phyloP scores from a whole-genome alignment of 805 yeast genomes.

The Vanderwaltozyma yarrowii region DNA sequence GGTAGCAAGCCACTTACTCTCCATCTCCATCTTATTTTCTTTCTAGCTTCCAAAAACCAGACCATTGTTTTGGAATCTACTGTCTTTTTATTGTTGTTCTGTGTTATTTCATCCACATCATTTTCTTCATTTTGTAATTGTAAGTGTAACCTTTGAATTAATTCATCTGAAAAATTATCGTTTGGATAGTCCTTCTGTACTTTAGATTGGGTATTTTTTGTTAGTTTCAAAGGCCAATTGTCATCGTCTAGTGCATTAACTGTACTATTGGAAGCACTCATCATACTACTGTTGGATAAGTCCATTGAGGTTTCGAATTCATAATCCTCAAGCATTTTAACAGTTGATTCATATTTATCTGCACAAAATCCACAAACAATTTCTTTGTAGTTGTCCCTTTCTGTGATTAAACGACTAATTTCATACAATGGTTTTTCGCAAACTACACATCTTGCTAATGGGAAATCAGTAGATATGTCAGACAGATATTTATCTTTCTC shows the following conservation, averaged over 20 bases:
- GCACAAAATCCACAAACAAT: constrained; percentile 57
- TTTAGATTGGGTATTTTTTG: constrained; percentile 1
- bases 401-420: constrained; percentile 28
- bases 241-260: constrained; percentile 3
- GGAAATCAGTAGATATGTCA: constrained; percentile 9
- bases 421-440: constrained; percentile 66
- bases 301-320: constrained; percentile 29
- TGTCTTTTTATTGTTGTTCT: background rate
- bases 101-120: background rate
- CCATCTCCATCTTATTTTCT: constrained; percentile 44
- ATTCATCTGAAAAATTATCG: constrained; percentile 24
- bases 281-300: constrained; percentile 5
- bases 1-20: constrained; percentile 37
- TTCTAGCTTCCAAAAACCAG: constrained; percentile 32
- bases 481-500: constrained; percentile 17
- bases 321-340: constrained; percentile 30
- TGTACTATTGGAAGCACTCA: constrained; percentile 9
- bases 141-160: constrained; percentile 25
- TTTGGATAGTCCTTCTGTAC: background rate
- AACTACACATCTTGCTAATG: constrained; percentile 42
- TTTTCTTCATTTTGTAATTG: constrained; percentile 15
- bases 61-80: constrained; percentile 15
- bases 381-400: constrained; percentile 33
- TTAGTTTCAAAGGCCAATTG: constrained; percentile 4
- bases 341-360: constrained; percentile 42